Base-by-base conservation (phyloP, 2,329 filamentous ascomycete genomes). In the Claviceps quebecensis region DNA sequence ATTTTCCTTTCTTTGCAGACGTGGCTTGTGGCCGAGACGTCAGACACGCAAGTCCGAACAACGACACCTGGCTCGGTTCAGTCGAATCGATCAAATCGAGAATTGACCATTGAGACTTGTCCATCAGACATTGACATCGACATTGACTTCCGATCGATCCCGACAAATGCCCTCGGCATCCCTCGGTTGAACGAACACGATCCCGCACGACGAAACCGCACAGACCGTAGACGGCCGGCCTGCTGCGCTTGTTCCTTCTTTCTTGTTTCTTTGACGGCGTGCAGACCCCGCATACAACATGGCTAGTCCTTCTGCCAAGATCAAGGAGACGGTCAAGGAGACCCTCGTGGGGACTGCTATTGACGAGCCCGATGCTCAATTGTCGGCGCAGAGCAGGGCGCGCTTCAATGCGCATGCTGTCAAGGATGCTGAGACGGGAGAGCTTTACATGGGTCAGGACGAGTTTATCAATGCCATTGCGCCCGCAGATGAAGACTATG, bases 401-500 rank as follows among this genome's bases (percentile, higher is more conserved):
- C 81, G 81, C 56, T 98, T 97, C 69, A 69, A 81, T 60, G 78
- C 78, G 63, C 75, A 90, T 72, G 87, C 93, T 41, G 70, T 77
- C 62, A 85, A 84, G 66, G 87, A 95, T 63, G 73, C 83, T 54
- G 75, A 81, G 59, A 77, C 81, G 9, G 90, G 86, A 53, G 87
- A 96, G 62, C 73, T 82, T 52, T 88, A 78, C 64, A 86, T 98
- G 79, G 82, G 78, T 45, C 80, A 85, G 55, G 80, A 90, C n/a
- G 80, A 94, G 65, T 98, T 98, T 67, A 81, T 96, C 61, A 76
- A 90, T 62, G 91, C 91, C 29, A 82, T 98, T 71, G 90, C 88
- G 59, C 93, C 93, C 5, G 76, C 78, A 47, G 76, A 81, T 54
- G 88, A 95, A 69, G 89, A 97, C 72, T 97, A 93, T 71, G 91